Conservation (phyloP, 371 early-diverging fungal species). For the Cokeromyces recurvatus region DNA sequence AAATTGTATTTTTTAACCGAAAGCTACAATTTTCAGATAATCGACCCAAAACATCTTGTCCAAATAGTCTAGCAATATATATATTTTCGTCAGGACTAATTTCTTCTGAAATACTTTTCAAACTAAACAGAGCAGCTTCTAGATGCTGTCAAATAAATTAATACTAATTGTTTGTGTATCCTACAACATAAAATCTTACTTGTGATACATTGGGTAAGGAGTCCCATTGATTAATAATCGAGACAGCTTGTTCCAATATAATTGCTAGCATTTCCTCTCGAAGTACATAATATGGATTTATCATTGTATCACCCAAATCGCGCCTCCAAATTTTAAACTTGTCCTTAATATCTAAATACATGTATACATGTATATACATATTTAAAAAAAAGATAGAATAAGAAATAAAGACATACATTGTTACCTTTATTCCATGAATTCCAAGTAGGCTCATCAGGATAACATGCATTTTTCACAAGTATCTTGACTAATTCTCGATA, state of each 20-base stretch:
- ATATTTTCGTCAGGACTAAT: conserved; percentile 48
- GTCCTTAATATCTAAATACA: conserved; percentile 52
- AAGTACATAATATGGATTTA: conserved; percentile 67
- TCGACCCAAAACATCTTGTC: conserved; percentile 48
- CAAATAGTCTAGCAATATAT: conserved; percentile 59
- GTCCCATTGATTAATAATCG: conserved; percentile 37
- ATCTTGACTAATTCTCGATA: conserved; percentile 53
- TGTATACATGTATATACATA: too few relatives aligned
- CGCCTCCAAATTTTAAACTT: conserved; percentile 67
- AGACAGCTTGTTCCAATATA: conserved; percentile 48
- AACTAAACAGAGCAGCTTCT: conserved; percentile 60
- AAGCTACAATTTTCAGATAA: conserved; percentile 33
- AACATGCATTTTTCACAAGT: conserved; percentile 48
- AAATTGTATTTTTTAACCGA: conserved; percentile 46
- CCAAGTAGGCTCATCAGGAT: conserved; percentile 58
- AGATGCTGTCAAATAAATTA: too few relatives aligned
- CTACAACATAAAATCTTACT: too few relatives aligned
- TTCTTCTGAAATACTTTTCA: conserved; percentile 71
- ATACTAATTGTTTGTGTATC: too few relatives aligned
- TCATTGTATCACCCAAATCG: conserved; percentile 72
- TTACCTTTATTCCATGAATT: conserved; percentile 57
- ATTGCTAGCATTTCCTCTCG: conserved; percentile 58
- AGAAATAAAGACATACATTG: not conserved
- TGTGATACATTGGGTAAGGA: conserved; percentile 20
- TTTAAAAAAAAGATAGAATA: not conserved